Conservation (phyloP, 1,284 basidiomycete species). For the Peniophora sp. region DNA sequence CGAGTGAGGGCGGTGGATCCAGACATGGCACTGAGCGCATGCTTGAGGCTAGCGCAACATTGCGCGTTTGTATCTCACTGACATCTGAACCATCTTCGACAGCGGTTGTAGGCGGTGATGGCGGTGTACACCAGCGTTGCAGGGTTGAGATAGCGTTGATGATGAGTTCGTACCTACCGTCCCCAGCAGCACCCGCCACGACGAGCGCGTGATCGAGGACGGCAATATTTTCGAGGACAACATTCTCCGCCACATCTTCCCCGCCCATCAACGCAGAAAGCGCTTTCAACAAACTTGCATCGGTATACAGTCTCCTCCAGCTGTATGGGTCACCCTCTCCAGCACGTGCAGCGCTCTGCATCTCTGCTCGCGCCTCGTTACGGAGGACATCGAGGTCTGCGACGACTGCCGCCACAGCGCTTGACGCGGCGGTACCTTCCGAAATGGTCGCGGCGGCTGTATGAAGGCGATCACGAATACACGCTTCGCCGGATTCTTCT, state of each 20-base stretch:
- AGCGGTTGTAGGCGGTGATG: not conserved
- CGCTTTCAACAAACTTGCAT: conserved; percentile 33
- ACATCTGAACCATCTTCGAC: not conserved
- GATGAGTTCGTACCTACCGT: conserved; percentile 51
- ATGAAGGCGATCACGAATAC: conserved; percentile 3
- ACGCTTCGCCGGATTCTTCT: not conserved
- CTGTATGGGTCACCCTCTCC: conserved; percentile 5
- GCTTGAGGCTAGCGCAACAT: conserved; percentile 10
- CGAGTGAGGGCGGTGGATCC: conserved; percentile 43
- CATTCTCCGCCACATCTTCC: conserved; percentile 15
- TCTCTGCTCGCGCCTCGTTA: conserved; percentile 15
- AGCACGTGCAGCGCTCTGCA: conserved; percentile 7
- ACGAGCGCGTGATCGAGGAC: conserved; percentile 77
- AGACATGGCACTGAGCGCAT: conserved; percentile 26
- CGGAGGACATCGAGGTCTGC: conserved; percentile 15
- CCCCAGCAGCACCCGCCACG: conserved; percentile 73
- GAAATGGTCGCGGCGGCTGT: conserved; percentile 7
- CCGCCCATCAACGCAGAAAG: conserved; percentile 18
- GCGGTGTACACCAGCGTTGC: conserved; percentile 22
- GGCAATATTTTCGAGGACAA: conserved; percentile 33
- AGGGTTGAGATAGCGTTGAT: conserved; percentile 47
- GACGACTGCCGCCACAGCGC: no score
- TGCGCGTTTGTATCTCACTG: no score
- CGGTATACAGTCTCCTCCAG: conserved; percentile 59
- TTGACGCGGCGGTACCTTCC: not conserved